Evolutionary conservation across 1,139 yeast species (phyloP), one percentile per base, ranked within the genome.

Genomic region (Kodamaea arcana): DNA sequence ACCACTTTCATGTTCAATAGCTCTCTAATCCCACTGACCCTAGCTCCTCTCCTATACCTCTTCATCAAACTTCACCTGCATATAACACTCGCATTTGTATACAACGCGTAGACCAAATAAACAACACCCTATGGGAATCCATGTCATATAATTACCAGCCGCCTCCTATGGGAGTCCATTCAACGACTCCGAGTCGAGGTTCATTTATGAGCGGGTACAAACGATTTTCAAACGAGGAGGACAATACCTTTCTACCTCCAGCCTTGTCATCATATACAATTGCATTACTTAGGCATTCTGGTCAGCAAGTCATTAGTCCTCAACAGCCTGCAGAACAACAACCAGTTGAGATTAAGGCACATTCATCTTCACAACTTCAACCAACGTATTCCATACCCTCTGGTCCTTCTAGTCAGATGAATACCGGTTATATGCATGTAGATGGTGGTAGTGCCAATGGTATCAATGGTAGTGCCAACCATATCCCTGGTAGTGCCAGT

Each of bases 181-280:
- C 30, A 5, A 18, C 31, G 15, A 18, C 16, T 12, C 12, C 24
- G 14, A 15, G 12, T 8, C 26, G 15, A 7, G 26, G 26, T 6
- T 7, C 12, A 7, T 18, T 18, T 7, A 18, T 18, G 22, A 9
- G 22, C 9, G 22, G 4, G 12, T 22, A 27, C 22, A 50, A 50
- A 33, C 60, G 48, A 26, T 43, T 28, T 46, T 25, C 17, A 30
- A 40, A 51, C 34, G 77, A 71, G 17, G 81, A 77, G 26, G 84
- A 77, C 44, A 71, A 64, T 39, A 71, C 77, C 16, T 71, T 74
- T 41, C 64, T 74, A 38, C 85, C 86, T 0, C 87, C 87, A 2
- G 78, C 78, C 11, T 62, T 81, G 43, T 79, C 85, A 50, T 72
- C 81, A 10, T 80, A 79, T 41, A 56, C 69, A 45, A 56, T 66